These are phyloP conservation scores for Camillea tinctor DNA, from an alignment of 2,329 filamentous ascomycete genomes.

Conservation along the genomic window DNA sequence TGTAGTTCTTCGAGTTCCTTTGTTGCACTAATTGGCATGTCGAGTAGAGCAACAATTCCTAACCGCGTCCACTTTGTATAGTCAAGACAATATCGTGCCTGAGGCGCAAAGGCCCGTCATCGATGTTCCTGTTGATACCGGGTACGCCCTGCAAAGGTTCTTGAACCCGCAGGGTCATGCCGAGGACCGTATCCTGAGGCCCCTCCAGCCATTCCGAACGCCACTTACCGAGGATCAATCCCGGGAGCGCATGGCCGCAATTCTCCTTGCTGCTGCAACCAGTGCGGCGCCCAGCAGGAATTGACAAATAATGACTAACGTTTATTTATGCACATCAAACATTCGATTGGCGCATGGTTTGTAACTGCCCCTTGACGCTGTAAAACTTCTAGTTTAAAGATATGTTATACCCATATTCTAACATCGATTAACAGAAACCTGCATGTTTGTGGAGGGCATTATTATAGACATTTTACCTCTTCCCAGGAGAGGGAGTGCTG, in stretches of 20 bases:
- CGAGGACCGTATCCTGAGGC: conserved; percentile 24
- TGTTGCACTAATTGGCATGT: neutral
- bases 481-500: neutral
- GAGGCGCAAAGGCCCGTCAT: conserved; percentile 19
- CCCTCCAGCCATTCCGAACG: conserved; percentile 17
- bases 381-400: neutral
- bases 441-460: neutral
- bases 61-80: neutral
- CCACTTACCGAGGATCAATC: conserved; percentile 29
- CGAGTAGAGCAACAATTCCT: neutral
- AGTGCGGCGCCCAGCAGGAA: neutral
- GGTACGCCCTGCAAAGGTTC: conserved; percentile 30
- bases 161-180: conserved; percentile 25
- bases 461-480: neutral
- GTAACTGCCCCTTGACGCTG: neutral
- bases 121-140: conserved; percentile 24
- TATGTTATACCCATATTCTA: too few species aligned
- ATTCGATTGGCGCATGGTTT: neutral
- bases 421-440: neutral
- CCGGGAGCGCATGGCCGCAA: conserved; percentile 26
- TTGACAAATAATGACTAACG: neutral
- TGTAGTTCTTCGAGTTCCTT: neutral
- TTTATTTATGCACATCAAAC: neutral
- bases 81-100: conserved; percentile 15
- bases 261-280: conserved; percentile 15